Evolutionary conservation across 371 early-diverging fungal species (phyloP).

Genomic region (Paraphysoderma sedebokerense): DNA sequence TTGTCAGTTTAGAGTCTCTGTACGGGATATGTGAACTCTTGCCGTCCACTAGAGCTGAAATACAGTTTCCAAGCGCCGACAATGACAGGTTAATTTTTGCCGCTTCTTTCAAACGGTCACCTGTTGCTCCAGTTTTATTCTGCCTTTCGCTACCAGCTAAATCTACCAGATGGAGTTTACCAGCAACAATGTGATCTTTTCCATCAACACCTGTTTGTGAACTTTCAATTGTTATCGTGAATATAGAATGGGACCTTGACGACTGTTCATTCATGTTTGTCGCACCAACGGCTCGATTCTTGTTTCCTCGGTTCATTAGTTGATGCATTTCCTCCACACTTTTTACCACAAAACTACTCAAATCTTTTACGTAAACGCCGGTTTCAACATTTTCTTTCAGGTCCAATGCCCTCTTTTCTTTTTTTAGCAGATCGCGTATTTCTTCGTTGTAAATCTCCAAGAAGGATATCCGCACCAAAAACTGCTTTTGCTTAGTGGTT

Average conservation of each 20-base stretch:
- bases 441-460: conserved; percentile 99
- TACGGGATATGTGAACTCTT: conserved; percentile 68
- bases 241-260: conserved; percentile 46
- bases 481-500: conserved; percentile 12
- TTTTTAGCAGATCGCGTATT: conserved; percentile 66
- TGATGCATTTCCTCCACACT: conserved; percentile 33
- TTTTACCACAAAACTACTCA: conserved; percentile 25
- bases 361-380: conserved; percentile 37
- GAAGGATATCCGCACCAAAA: conserved; percentile 62
- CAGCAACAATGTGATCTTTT: conserved; percentile 19
- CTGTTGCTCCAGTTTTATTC: conserved; percentile 55
- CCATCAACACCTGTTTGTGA: conserved; percentile 17
- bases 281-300: conserved; percentile 35
- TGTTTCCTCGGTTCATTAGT: conserved; percentile 30
- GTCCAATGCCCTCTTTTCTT: conserved; percentile 12
- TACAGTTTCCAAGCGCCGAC: conserved; percentile 88
- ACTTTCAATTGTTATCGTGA: conserved; percentile 36
- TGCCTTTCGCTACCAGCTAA: conserved; percentile 91
- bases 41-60: conserved; percentile 73
- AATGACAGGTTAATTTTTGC: conserved; percentile 88
- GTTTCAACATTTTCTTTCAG: conserved; percentile 30
- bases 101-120: conserved; percentile 76
- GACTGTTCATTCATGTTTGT: conserved; percentile 43
- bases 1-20: conserved; percentile 76
- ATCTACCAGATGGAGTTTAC: conserved; percentile 72